Base-by-base conservation (phyloP, 2,329 filamentous ascomycete genomes). In the Hortaea werneckii region DNA sequence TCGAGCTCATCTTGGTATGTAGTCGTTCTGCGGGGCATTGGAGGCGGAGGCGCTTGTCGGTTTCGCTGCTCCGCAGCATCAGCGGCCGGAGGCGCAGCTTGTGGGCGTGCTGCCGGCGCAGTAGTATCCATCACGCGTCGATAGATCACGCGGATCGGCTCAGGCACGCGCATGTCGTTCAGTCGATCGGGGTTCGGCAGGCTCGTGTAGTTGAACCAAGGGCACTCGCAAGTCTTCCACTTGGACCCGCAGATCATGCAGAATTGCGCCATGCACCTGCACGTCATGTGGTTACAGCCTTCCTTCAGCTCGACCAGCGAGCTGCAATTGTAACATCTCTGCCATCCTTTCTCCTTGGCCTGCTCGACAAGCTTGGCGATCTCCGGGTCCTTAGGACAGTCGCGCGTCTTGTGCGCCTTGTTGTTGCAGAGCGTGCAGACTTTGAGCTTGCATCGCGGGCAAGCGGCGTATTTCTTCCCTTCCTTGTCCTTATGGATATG, bases 231-330 rank as follows among this genome's bases (percentile, higher is more conserved):
- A 1, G 74, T 80, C 67, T 87, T 90, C 87, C 87, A 94, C 56
- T 84, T 84, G 29, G 71, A 62, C 20, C 85, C 87, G 60, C 88
- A 95, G 26, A 86, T 75, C 78, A 92, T 88, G 67, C 88, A 95
- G 59, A 94, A 94, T 56, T 94, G 78, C 28, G 85, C 85, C 44
- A 78, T 82, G 59, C 88, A 94, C 39, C 80, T 84, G 62, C 87
- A 94, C 28, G 80, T 87, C 79, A 94, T 90, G 62, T 90, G 87
- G 66, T 90, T 89, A 65, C 84, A 88, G 39, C 87, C 87, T 63
- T 90, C 85, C 55, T 83, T 83, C 42, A 87, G 68, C 63, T 94
- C 85, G 39, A 94, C 83, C 70, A 85, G 74, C 35, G 77, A 72
- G 52, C 76, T 78, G 67, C 88, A 94, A 51, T 73, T 80, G 60